Evolutionary conservation across 192 early-diverging fungal genomes (phyloP).

Genomic region (Phlyctochytrium planicorne): DNA sequence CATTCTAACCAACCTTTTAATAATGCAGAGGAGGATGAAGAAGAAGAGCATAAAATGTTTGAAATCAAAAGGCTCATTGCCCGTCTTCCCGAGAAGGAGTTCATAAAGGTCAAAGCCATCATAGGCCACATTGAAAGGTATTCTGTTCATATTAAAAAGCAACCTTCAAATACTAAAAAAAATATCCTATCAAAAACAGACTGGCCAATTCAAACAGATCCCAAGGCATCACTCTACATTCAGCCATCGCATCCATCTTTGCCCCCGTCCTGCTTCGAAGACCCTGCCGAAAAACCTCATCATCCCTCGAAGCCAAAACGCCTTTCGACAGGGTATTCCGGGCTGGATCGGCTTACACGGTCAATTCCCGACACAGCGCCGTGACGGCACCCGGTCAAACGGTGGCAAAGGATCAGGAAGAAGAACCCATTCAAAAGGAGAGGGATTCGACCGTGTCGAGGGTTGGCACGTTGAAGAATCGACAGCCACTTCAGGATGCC

Average conservation of each 20-base stretch:
- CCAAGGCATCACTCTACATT: not conserved
- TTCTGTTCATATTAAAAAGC: too few species aligned
- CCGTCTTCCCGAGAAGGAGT: not conserved
- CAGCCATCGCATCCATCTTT: not conserved
- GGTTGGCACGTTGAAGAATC: too few species aligned
- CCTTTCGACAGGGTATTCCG: not conserved
- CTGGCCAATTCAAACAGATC: too few species aligned
- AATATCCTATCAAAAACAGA: too few species aligned
- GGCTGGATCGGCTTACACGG: not conserved
- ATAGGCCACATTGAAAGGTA: slow-evolving; percentile 5
- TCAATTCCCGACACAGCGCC: not conserved
- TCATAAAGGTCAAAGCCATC: not conserved
- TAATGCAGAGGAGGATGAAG: not conserved
- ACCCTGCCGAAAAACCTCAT: not conserved
- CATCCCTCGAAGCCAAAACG: not conserved
- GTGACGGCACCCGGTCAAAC: not conserved
- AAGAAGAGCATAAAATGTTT: not conserved
- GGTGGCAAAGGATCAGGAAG: too few species aligned
- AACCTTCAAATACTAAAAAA: too few species aligned
- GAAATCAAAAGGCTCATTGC: not conserved
- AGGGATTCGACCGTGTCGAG: too few species aligned
- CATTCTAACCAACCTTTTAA: too few species aligned
- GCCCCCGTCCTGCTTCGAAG: not conserved
- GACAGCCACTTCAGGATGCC: too few species aligned
- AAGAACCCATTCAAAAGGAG: too few species aligned